Conservation (phyloP, 2,329 filamentous ascomycete species). For the Sclerotinia borealis region DNA sequence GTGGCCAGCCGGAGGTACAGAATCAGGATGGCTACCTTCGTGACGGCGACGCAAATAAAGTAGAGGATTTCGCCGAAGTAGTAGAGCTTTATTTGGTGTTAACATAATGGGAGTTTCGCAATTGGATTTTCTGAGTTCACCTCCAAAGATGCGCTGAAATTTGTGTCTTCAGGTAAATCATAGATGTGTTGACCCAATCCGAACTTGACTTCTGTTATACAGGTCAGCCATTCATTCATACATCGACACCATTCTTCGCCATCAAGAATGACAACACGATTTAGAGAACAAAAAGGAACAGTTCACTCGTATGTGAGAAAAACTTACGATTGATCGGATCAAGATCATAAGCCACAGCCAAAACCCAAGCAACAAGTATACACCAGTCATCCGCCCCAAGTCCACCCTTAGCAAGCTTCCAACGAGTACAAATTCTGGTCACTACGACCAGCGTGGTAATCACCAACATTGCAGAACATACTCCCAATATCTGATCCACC, state of each 20-base stretch:
- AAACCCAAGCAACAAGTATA: constrained; percentile 7
- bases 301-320: not conserved
- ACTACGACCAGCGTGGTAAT: constrained; percentile 1
- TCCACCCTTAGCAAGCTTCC: constrained; percentile 5
- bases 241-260: not conserved
- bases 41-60: constrained; percentile 1
- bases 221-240: not conserved
- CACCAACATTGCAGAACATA: constrained; percentile 9
- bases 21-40: not conserved
- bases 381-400: constrained; percentile 8
- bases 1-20: constrained; percentile 4
- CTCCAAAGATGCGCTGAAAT: constrained; percentile 7
- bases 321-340: constrained; percentile 7
- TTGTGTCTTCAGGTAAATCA: not conserved
- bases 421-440: not conserved
- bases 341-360: constrained; percentile 3
- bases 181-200: constrained; percentile 7
- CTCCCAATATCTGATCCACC: not conserved
- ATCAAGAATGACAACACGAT: not conserved
- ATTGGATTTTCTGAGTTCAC: not conserved
- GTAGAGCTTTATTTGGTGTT: not conserved
- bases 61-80: constrained; percentile 3
- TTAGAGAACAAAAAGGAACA: not conserved
- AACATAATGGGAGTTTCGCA: not conserved
- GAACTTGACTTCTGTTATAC: not conserved